Evolutionary conservation across 805 yeast genomes (phyloP).

Genomic region (Ogataea methanolica): DNA sequence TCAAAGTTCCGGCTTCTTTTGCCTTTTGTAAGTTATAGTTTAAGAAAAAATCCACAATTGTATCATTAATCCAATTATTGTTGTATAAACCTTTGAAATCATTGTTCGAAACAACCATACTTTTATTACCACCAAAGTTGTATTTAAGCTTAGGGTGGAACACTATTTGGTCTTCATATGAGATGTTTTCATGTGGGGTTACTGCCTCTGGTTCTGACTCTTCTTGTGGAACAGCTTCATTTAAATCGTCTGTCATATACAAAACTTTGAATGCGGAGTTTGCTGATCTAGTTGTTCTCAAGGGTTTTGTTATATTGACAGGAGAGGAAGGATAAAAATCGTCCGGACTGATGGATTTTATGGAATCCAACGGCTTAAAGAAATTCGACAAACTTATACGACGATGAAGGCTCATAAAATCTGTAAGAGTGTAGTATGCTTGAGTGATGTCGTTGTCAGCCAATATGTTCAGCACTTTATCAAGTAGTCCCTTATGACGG

Average conservation of each 20-base stretch:
- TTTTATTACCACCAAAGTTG: conserved; percentile 48
- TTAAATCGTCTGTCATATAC: conserved; percentile 2
- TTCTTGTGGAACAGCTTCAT: conserved; percentile 40
- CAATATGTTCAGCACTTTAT: no score
- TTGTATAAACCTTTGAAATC: conserved; percentile 80
- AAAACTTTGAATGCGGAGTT: not conserved
- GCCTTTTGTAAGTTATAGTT: conserved; percentile 42
- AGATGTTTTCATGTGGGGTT: conserved; percentile 26
- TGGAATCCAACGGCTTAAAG: not conserved
- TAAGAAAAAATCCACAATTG: conserved; percentile 79
- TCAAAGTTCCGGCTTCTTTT: conserved; percentile 28
- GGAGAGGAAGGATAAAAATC: not conserved
- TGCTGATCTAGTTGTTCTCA: conserved; percentile 4
- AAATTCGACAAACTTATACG: not conserved
- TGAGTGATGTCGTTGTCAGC: no score
- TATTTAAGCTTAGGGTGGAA: conserved; percentile 38
- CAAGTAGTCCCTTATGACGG: no score
- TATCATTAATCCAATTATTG: conserved; percentile 86
- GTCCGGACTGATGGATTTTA: not conserved
- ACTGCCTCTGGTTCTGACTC: conserved; percentile 15
- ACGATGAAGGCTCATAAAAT: no score
- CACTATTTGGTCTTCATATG: conserved; percentile 25
- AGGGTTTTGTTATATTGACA: not conserved
- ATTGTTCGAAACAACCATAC: conserved; percentile 52
- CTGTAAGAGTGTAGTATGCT: no score